These are phyloP conservation scores for Lumnitzera littorea DNA, from an alignment of 345 rosid genomes.

Conservation along the genomic window DNA sequence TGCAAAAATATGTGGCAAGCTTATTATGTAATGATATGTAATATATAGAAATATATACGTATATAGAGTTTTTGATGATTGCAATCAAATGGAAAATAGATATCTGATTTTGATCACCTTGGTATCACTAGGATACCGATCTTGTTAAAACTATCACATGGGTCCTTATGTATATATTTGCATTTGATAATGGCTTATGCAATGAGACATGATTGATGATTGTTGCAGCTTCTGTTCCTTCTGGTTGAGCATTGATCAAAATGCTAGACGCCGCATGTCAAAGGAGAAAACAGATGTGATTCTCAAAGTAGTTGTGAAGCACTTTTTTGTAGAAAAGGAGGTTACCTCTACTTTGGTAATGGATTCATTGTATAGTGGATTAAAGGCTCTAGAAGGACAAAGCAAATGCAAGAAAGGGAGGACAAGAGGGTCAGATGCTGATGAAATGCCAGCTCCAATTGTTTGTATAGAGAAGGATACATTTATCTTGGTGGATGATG, in stretches of 20 bases:
- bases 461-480: conserved; percentile 60
- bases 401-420: conserved; percentile 54
- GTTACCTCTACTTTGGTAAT: conserved; percentile 93
- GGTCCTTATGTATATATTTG: conserved; percentile 2
- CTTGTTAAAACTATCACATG: no score
- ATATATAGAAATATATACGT: no score
- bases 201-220: conserved; percentile 1
- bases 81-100: no score
- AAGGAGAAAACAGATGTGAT: conserved; percentile 73
- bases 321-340: conserved; percentile 88
- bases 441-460: conserved; percentile 73
- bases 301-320: conserved; percentile 77
- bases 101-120: no score
- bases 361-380: conserved; percentile 97
- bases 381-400: conserved; percentile 92
- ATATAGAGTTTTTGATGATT: no score
- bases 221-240: conserved; percentile 69
- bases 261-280: conserved; percentile 62
- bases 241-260: conserved; percentile 79
- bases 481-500: conserved; percentile 83
- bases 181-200: conserved; percentile 4
- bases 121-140: no score
- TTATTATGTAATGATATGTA: no score
- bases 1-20: no score
- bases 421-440: conserved; percentile 40